Evolutionary conservation across 805 yeast genomes (phyloP).

Genomic region (Candida adriatica): DNA sequence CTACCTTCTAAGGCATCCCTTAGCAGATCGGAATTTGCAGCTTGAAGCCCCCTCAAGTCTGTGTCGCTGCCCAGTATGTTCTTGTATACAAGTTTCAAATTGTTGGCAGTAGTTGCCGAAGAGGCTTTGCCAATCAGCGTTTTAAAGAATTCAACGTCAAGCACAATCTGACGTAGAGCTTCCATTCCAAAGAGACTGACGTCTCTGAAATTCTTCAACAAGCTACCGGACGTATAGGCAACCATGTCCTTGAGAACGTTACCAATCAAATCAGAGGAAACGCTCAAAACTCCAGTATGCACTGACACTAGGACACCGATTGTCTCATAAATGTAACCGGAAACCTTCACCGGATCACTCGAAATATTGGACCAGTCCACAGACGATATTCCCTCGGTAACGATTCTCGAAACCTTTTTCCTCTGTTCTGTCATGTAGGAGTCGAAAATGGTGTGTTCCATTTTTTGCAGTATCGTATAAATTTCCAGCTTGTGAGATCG

Average conservation of each 20-base stretch:
- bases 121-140: constrained; percentile 20
- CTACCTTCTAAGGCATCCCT: constrained; percentile 16
- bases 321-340: constrained; percentile 42
- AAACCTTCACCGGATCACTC: constrained; percentile 31
- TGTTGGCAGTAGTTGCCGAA: constrained; percentile 9
- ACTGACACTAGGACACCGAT: constrained; percentile 42
- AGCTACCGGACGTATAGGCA: constrained; percentile 31
- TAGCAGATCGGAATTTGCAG: constrained; percentile 11
- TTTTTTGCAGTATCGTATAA: constrained; percentile 35
- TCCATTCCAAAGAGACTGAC: constrained; percentile 38
- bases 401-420: constrained; percentile 34
- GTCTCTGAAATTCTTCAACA: constrained; percentile 34
- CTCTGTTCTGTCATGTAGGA: constrained; percentile 42
- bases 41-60: constrained; percentile 3
- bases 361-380: constrained; percentile 36
- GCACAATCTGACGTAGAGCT: constrained; percentile 43
- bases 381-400: constrained; percentile 33
- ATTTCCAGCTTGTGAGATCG: constrained; percentile 38
- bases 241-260: constrained; percentile 39
- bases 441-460: constrained; percentile 48
- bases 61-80: constrained; percentile 10
- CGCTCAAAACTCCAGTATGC: constrained; percentile 43
- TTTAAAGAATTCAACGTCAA: constrained; percentile 49
- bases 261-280: constrained; percentile 39
- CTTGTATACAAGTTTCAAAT: constrained; percentile 20